Percentiles rank a stretch among this genome's conserved stretches.
phyloP scores from a whole-genome alignment of 2,329 filamentous ascomycete species.

The Cladosporium phlei region DNA sequence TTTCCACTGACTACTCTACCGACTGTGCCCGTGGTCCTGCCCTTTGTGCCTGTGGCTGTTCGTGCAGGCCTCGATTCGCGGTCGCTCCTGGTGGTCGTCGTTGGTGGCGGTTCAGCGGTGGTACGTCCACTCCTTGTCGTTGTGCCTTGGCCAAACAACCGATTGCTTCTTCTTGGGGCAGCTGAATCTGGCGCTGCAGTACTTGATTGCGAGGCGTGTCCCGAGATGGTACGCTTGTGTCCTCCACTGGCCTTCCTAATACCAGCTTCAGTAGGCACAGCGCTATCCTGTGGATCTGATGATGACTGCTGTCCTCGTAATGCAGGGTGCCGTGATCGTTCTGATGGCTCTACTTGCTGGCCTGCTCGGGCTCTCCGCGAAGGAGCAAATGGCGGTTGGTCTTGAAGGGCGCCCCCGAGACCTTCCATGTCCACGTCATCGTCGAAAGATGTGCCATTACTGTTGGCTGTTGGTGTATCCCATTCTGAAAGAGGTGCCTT shows the following conservation, averaged over 20 bases:
- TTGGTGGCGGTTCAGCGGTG: slow-evolving; percentile 46
- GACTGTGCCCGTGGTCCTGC: slow-evolving; percentile 64
- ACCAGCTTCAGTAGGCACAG: background rate
- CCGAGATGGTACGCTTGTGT: slow-evolving; percentile 88
- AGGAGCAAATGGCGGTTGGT: slow-evolving; percentile 4
- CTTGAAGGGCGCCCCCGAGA: slow-evolving; percentile 16
- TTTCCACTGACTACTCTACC: slow-evolving; percentile 88
- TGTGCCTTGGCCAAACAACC: slow-evolving; percentile 59
- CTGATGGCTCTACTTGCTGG: slow-evolving; percentile 25
- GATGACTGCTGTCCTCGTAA: slow-evolving; percentile 39
- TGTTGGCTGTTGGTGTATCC: slow-evolving; percentile 46
- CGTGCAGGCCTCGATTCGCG: slow-evolving; percentile 48
- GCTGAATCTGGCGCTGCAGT: slow-evolving; percentile 34
- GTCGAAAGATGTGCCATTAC: slow-evolving; percentile 31
- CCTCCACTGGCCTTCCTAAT: slow-evolving; percentile 33
- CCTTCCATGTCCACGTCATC: slow-evolving; percentile 39
- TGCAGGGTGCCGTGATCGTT: slow-evolving; percentile 31
- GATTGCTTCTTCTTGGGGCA: slow-evolving; percentile 42
- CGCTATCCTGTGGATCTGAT: slow-evolving; percentile 33
- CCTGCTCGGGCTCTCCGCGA: slow-evolving; percentile 18
- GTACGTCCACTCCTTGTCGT: slow-evolving; percentile 58
- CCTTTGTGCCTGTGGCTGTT: slow-evolving; percentile 63
- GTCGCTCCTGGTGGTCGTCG: slow-evolving; percentile 57
- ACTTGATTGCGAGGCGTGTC: slow-evolving; percentile 53
- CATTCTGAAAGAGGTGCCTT: slow-evolving; percentile 25